Conservation (phyloP, 176 grass and related monocot species). For the Elymus sibiricus region DNA sequence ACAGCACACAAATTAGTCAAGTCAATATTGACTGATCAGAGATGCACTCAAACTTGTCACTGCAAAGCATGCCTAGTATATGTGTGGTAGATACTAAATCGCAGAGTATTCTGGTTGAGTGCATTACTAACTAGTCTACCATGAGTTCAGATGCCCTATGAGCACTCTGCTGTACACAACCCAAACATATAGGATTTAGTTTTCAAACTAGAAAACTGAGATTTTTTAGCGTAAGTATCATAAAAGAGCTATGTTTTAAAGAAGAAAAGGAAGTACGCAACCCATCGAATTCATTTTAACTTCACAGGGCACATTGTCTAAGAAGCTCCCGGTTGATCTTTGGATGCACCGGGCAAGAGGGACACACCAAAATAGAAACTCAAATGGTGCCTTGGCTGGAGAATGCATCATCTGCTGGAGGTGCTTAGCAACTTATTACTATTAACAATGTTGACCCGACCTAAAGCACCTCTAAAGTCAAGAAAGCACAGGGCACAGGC, state of each 20-base stretch:
- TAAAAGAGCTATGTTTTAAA: neutral
- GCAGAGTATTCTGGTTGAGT: neutral
- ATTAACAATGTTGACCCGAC: too few species aligned
- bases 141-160: neutral
- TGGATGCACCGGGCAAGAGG: too few species aligned
- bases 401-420: too few species aligned
- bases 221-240: neutral
- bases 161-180: neutral
- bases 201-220: neutral
- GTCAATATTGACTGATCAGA: neutral
- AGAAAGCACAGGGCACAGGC: too few species aligned
- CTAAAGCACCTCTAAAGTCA: too few species aligned
- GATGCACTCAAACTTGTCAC: neutral
- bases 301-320: neutral
- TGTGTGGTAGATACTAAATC: neutral
- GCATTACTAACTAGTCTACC: neutral
- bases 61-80: neutral
- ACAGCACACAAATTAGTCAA: neutral
- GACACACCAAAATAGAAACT: too few species aligned
- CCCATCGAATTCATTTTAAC: neutral
- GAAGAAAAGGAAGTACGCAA: neutral
- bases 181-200: neutral
- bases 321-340: neutral
- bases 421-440: too few species aligned
- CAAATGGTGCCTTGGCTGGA: too few species aligned